phyloP scores from a whole-genome alignment of 495 filamentous ascomycete species.

The Gamarada debralockiae region DNA sequence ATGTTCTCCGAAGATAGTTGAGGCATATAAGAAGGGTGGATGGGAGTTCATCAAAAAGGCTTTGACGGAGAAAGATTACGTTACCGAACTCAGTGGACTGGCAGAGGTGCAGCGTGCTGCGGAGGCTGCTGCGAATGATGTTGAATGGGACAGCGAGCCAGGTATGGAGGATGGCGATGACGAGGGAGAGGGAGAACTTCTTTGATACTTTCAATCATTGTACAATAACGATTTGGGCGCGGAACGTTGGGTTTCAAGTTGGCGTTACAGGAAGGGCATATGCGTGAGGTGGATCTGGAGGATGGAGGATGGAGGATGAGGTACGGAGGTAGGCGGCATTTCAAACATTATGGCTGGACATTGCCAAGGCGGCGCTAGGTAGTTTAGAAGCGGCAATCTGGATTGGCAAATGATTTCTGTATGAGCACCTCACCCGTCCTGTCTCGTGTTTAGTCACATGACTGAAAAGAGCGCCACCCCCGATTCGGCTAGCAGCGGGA shows the following conservation, averaged over 20 bases:
- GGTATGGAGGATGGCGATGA: constrained; percentile 34
- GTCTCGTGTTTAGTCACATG: no score
- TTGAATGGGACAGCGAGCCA: constrained; percentile 57
- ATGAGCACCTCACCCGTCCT: no score
- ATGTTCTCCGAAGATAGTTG: constrained; percentile 73
- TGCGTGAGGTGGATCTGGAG: no score
- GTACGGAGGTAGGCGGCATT: no score
- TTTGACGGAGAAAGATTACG: constrained; percentile 77
- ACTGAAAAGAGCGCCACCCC: no score
- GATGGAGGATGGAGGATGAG: no score
- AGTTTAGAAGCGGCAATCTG: not conserved
- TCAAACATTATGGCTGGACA: not conserved
- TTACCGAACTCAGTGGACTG: constrained; percentile 86
- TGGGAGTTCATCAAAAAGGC: constrained; percentile 91
- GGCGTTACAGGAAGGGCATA: not conserved
- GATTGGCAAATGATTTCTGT: no score
- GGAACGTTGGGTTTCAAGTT: not conserved
- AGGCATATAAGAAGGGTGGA: constrained; percentile 65
- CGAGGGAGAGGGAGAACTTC: constrained; percentile 38
- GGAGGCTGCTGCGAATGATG: constrained; percentile 58
- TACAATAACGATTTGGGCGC: not conserved
- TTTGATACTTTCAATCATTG: constrained; percentile 7
- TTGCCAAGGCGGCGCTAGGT: not conserved
- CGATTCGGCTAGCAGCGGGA: not conserved
- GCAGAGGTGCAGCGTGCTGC: constrained; percentile 86